Conservation (phyloP, 495 filamentous ascomycete genomes). For the Penicillium maclennaniae region DNA sequence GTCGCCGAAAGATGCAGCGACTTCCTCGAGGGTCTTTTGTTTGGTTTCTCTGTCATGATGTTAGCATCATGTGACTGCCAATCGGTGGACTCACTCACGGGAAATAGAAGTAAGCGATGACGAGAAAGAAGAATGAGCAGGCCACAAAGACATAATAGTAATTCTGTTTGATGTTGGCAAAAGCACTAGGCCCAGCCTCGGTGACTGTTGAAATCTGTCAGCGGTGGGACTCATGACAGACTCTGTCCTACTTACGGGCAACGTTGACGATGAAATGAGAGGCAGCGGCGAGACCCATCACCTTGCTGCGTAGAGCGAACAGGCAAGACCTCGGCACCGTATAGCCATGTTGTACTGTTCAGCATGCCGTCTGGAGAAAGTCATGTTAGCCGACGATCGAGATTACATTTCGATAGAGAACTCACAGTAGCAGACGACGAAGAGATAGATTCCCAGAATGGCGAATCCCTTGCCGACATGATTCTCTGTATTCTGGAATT, state of each 20-base stretch:
- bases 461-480: conserved; percentile 57
- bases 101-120: conserved; percentile 52
- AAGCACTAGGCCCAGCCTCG: conserved; percentile 55
- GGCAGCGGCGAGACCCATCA: conserved; percentile 56
- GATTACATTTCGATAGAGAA: not conserved
- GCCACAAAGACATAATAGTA: conserved; percentile 59
- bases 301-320: conserved; percentile 54
- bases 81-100: conserved; percentile 33
- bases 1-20: conserved; percentile 55
- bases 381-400: conserved; percentile 4
- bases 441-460: conserved; percentile 57
- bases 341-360: conserved; percentile 59
- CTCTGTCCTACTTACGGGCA: conserved; percentile 30
- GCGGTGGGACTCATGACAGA: not conserved
- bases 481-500: conserved; percentile 54
- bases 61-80: conserved; percentile 1
- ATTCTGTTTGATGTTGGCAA: conserved; percentile 55
- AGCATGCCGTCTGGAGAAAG: conserved; percentile 47
- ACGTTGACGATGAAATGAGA: conserved; percentile 59
- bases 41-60: conserved; percentile 42
- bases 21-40: conserved; percentile 55
- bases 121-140: conserved; percentile 48
- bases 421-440: conserved; percentile 53
- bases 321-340: conserved; percentile 57
- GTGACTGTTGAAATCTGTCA: conserved; percentile 34